Evolutionary conservation across 2,329 filamentous ascomycete species (phyloP).

Genomic region (Alternaria triticimaculans): DNA sequence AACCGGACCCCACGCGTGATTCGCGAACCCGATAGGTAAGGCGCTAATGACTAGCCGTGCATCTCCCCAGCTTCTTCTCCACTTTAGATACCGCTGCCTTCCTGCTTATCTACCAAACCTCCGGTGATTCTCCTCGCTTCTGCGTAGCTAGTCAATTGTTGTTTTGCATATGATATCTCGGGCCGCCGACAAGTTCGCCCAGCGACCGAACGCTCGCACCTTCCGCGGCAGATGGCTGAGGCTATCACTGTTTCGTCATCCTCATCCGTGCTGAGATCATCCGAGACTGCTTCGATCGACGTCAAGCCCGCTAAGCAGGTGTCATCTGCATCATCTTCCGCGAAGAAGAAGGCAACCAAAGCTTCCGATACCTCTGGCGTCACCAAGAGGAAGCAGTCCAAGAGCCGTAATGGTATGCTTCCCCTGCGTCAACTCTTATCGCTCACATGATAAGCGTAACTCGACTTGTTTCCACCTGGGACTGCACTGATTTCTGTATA

Average conservation of each 20-base stretch:
- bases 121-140: background rate
- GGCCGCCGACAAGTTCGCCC: constrained; percentile 23
- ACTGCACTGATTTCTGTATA: constrained; percentile 41
- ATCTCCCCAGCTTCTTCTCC: constrained; percentile 32
- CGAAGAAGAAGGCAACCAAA: constrained; percentile 30
- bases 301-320: constrained; percentile 26
- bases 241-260: constrained; percentile 67
- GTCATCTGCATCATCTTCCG: constrained; percentile 26
- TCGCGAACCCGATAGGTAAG: constrained; percentile 9
- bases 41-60: constrained; percentile 18
- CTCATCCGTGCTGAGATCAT: constrained; percentile 15
- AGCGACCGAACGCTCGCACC: constrained; percentile 13
- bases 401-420: constrained; percentile 74
- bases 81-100: constrained; percentile 33
- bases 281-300: constrained; percentile 14
- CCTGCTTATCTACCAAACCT: constrained; percentile 16
- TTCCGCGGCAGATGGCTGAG: constrained; percentile 55
- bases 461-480: background rate
- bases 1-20: constrained; percentile 19
- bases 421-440: constrained; percentile 1
- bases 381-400: constrained; percentile 73
- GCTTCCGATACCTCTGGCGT: constrained; percentile 47
- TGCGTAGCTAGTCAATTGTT: constrained; percentile 1
- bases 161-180: constrained; percentile 4
- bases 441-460: background rate